phyloP scores from a whole-genome alignment of 192 early-diverging fungal species.

The Backusella macrospora region DNA sequence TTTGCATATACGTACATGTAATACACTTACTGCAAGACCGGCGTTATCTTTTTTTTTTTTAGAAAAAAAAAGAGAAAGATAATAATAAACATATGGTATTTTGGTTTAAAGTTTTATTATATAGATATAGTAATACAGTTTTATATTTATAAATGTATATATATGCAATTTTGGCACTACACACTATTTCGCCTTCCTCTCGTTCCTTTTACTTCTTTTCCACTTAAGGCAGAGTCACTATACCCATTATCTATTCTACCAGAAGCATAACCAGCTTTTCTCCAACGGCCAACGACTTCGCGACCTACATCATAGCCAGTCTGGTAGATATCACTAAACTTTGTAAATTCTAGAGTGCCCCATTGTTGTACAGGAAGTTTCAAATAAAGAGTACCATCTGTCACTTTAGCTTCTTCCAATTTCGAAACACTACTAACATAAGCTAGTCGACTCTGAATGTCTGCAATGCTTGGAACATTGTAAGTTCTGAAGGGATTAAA shows the following conservation, averaged over 20 bases:
- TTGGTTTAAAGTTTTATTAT: background rate
- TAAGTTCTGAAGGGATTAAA: constrained; percentile 78
- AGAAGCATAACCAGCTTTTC: constrained; percentile 62
- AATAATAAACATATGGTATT: background rate
- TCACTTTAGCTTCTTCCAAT: constrained; percentile 87
- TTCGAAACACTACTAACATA: constrained; percentile 90
- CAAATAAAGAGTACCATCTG: constrained; percentile 81
- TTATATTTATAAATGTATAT: background rate
- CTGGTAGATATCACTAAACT: constrained; percentile 84
- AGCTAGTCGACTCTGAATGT: constrained; percentile 92
- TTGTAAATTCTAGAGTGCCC: constrained; percentile 90
- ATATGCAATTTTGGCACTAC: constrained; percentile 13
- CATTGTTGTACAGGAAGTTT: constrained; percentile 86
- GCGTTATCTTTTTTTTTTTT: background rate
- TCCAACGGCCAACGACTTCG: constrained; percentile 81
- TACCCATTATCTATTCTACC: constrained; percentile 36
- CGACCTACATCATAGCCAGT: constrained; percentile 86
- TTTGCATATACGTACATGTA: background rate
- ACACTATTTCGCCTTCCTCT: constrained; percentile 38
- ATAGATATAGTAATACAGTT: constrained; percentile 3
- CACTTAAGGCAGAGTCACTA: constrained; percentile 15
- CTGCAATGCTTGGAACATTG: constrained; percentile 87
- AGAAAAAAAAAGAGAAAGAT: background rate
- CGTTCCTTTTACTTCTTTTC: constrained; percentile 44
- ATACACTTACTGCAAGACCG: background rate